Evolutionary conservation across 1,139 yeast species (phyloP).

Genomic region (Scheffersomyces insectosa): DNA sequence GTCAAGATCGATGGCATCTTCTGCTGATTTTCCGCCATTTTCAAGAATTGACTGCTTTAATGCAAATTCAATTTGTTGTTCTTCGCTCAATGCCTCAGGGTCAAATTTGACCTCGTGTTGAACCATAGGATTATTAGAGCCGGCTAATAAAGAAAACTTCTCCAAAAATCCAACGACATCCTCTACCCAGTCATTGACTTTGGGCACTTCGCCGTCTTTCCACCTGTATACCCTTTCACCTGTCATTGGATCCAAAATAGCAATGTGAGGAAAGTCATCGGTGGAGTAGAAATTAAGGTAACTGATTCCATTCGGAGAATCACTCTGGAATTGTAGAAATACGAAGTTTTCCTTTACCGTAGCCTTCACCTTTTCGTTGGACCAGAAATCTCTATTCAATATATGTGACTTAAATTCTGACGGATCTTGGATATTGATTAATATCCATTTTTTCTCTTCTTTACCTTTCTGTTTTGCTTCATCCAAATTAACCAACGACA

Average conservation of each 20-base stretch:
- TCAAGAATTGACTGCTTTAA: slow-evolving; percentile 60
- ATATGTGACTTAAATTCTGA: slow-evolving; percentile 87
- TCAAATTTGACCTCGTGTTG: slow-evolving; percentile 55
- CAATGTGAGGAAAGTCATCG: slow-evolving; percentile 77
- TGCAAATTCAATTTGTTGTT: slow-evolving; percentile 81
- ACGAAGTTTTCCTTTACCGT: slow-evolving; percentile 68
- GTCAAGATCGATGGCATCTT: slow-evolving; percentile 29
- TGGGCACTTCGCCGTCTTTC: slow-evolving; percentile 62
- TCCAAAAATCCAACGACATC: slow-evolving; percentile 61
- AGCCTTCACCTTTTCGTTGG: slow-evolving; percentile 64
- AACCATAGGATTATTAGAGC: slow-evolving; percentile 68
- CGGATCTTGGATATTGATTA: slow-evolving; percentile 84
- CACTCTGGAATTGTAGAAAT: slow-evolving; percentile 78
- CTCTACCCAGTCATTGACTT: slow-evolving; percentile 55
- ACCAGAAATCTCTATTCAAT: slow-evolving; percentile 92
- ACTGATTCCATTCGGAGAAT: slow-evolving; percentile 69
- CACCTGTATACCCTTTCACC: slow-evolving; percentile 84
- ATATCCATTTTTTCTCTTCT: slow-evolving; percentile 70
- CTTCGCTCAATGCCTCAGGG: slow-evolving; percentile 70
- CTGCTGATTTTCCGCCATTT: slow-evolving; percentile 23
- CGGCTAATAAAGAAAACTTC: slow-evolving; percentile 66
- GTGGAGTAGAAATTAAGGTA: slow-evolving; percentile 72
- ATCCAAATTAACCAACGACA: slow-evolving; percentile 65
- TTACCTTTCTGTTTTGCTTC: slow-evolving; percentile 71
- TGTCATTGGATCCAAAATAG: slow-evolving; percentile 91